A percentile compares a stretch with the other conserved stretches of the same genome.
These are phyloP conservation scores for Fonsecaea nubica DNA, from an alignment of 2,329 filamentous ascomycete species.

Conservation along the genomic window DNA sequence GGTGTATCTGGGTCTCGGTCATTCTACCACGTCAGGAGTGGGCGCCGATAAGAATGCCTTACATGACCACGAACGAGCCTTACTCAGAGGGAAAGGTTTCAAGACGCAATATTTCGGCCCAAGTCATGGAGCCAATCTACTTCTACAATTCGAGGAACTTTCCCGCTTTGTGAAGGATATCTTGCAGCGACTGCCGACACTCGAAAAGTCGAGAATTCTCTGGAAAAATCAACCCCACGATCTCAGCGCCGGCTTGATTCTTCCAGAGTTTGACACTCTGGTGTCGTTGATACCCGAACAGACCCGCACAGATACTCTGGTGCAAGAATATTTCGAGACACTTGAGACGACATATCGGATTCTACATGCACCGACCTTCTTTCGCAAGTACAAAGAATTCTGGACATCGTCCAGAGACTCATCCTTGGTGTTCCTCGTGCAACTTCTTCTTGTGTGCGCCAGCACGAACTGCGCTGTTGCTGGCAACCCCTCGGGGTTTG, in stretches of 20 bases:
- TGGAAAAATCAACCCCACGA: constrained; percentile 33
- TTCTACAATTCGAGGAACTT: constrained; percentile 40
- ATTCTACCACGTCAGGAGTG: constrained; percentile 19
- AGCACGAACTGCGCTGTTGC: constrained; percentile 31
- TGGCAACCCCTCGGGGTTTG: constrained; percentile 26
- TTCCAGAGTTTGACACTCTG: constrained; percentile 33
- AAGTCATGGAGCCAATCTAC: constrained; percentile 36
- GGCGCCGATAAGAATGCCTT: constrained; percentile 21
- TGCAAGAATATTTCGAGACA: constrained; percentile 52
- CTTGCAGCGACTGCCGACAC: constrained; percentile 30
- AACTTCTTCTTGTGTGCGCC: constrained; percentile 37
- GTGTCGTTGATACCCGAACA: constrained; percentile 36
- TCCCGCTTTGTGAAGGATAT: constrained; percentile 39
- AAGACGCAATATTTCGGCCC: constrained; percentile 41
- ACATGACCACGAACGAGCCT: constrained; percentile 36
- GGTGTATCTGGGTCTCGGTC: constrained; percentile 22
- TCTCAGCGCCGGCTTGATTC: constrained; percentile 14
- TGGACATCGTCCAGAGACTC: constrained; percentile 49
- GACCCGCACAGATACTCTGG: constrained; percentile 31
- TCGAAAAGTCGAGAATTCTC: constrained; percentile 32
- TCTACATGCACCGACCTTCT: constrained; percentile 64
- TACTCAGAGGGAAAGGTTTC: constrained; percentile 38
- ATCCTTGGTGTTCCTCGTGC: constrained; percentile 35
- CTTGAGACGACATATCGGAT: constrained; percentile 65
- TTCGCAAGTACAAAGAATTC: constrained; percentile 61